A percentile compares a stretch with the other conserved stretches of the same genome.
These are phyloP conservation scores for Paxillus rubicundulus DNA, from an alignment of 768 basidiomycete genomes.

Conservation along the genomic window DNA sequence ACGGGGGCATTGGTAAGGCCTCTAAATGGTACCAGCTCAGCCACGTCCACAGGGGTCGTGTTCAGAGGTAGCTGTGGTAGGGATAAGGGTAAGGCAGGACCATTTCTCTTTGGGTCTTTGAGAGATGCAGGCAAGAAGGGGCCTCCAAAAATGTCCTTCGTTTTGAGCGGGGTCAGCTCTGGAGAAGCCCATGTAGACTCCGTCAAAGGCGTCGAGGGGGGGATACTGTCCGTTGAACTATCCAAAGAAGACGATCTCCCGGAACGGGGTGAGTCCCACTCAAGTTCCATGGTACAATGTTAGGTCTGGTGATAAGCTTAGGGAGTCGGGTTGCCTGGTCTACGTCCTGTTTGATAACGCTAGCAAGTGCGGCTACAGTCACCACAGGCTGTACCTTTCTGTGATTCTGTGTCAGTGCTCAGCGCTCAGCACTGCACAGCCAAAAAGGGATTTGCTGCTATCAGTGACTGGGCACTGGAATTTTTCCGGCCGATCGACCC, in stretches of 20 bases:
- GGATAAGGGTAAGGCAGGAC: conserved; percentile 14
- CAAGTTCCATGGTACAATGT: conserved; percentile 1
- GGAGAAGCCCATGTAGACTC: conserved; percentile 4
- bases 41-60: conserved; percentile 17
- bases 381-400: too few species aligned
- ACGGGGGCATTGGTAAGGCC: background rate
- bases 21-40: conserved; percentile 19
- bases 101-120: conserved; percentile 18
- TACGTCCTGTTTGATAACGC: too few species aligned
- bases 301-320: background rate
- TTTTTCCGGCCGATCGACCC: too few species aligned
- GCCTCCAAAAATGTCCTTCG: conserved; percentile 6
- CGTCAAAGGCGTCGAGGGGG: conserved; percentile 12
- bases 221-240: conserved; percentile 5
- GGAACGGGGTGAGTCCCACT: conserved; percentile 4
- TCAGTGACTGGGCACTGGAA: too few species aligned
- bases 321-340: background rate
- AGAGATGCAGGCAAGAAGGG: conserved; percentile 20
- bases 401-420: too few species aligned
- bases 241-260: conserved; percentile 1
- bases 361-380: too few species aligned
- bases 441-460: too few species aligned
- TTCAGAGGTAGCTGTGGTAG: conserved; percentile 26
- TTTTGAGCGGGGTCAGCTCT: background rate
- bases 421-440: too few species aligned